Evolutionary conservation across 441 rosid species (phyloP), one percentile per base, ranked within the genome.

Genomic region (Gossypium aridum): DNA sequence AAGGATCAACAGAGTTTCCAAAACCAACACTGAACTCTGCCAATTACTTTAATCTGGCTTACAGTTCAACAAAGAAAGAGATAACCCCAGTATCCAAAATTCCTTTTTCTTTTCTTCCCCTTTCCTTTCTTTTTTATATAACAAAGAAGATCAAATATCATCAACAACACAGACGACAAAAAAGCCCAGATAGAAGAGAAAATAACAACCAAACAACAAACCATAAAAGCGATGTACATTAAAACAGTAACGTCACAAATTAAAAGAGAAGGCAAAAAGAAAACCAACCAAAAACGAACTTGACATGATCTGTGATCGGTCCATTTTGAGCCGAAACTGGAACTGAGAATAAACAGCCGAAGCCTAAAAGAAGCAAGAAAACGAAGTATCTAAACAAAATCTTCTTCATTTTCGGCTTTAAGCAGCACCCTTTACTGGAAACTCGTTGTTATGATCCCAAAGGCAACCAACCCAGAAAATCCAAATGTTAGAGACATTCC

Each of bases 261-360:
- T 31, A 53, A 57, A 10, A 9, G 23, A 26, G 26, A 72, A 3
- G 14, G 5, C 3, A 49, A 39, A 13, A 0, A 34, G 51, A 64
- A 26, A 31, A 81, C 87, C 22, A 74, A 90, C 97, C 97, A 82
- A 88, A 76, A 28, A 87, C 81, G 62, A 83, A 79, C 84, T 85
- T 88, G 61, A 87, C 75, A 70, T 87, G 83, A 77, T 87, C 90
- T 43, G 64, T 76, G 20, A 76, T 3, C 22, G 67, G 65, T 34
- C 78, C 85, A 78, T 78, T 82, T 25, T 31, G 73, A 54, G 88
- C 59, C 51, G 80, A 61, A 51, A 85, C 86, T 8, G 84, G 62
- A 64, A 82, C 69, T 17, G 77, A 64, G 31, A 79, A 70, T 23
- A 79, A 73, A 79, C 77, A 79, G 60, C 80, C 75, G 62, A 37